Evolutionary conservation across 1,139 yeast genomes (phyloP).

Genomic region (Spathaspora sp.): DNA sequence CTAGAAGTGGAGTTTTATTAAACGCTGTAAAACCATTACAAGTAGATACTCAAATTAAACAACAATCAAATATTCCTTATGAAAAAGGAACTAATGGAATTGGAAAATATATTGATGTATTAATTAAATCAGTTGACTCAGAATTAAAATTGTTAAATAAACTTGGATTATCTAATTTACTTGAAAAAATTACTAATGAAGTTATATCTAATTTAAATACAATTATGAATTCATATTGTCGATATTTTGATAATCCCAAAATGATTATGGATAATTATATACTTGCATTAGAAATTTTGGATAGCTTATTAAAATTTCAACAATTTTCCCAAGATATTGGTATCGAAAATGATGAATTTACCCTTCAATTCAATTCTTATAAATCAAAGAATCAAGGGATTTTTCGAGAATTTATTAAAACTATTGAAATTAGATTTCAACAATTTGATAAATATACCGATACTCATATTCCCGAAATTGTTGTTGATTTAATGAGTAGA

Average conservation of each 20-base stretch:
- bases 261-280: slow-evolving; percentile 28
- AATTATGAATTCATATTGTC: not conserved
- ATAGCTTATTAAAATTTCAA: slow-evolving; percentile 26
- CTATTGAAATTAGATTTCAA: slow-evolving; percentile 52
- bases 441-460: slow-evolving; percentile 43
- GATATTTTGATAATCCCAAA: slow-evolving; percentile 8
- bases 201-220: slow-evolving; percentile 17
- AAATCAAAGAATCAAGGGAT: slow-evolving; percentile 28
- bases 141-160: slow-evolving; percentile 41
- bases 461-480: slow-evolving; percentile 65
- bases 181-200: slow-evolving; percentile 20
- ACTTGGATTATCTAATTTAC: slow-evolving; percentile 10
- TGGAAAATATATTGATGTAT: slow-evolving; percentile 51
- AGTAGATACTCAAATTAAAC: slow-evolving; percentile 35
- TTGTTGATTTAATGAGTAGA: slow-evolving; percentile 63
- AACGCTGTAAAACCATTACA: slow-evolving; percentile 40
- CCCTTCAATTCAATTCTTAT: slow-evolving; percentile 19
- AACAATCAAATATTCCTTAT: slow-evolving; percentile 45
- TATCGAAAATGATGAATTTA: slow-evolving; percentile 15
- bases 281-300: slow-evolving; percentile 47
- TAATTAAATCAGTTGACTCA: slow-evolving; percentile 48
- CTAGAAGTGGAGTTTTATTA: slow-evolving; percentile 45
- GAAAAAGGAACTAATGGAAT: slow-evolving; percentile 67
- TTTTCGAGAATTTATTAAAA: slow-evolving; percentile 57
- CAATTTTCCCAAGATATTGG: slow-evolving; percentile 11